Conservation (phyloP, 441 rosid species). For the Aleurites moluccanus region DNA sequence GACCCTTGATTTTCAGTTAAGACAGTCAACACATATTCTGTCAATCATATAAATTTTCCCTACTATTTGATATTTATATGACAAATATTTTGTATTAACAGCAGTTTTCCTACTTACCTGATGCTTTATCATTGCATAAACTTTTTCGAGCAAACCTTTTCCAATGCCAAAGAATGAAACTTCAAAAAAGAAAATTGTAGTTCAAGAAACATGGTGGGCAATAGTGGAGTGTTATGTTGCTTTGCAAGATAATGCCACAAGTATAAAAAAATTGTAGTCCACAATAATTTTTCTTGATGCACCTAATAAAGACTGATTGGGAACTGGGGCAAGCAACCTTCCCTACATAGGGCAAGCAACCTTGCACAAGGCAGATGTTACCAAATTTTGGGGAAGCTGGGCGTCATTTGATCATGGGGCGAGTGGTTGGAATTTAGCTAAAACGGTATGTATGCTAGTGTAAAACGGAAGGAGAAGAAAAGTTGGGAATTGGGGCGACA, state of each 20-base stretch:
- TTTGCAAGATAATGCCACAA: too few species aligned
- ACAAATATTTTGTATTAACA: background rate
- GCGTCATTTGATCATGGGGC: background rate
- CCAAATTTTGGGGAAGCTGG: background rate
- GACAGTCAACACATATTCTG: conserved; percentile 13
- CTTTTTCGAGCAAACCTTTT: too few species aligned
- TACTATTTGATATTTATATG: background rate
- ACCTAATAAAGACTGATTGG: too few species aligned
- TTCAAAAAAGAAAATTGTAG: too few species aligned
- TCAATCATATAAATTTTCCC: background rate
- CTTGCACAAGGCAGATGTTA: background rate
- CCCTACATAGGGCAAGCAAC: too few species aligned
- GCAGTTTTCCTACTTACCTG: background rate
- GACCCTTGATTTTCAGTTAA: conserved; percentile 24
- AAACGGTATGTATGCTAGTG: background rate
- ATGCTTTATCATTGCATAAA: too few species aligned
- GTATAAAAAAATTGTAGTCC: too few species aligned
- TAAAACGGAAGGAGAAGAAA: background rate
- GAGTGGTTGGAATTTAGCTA: background rate
- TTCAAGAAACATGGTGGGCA: too few species aligned
- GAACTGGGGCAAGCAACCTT: too few species aligned
- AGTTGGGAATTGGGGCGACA: background rate
- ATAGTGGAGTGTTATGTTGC: too few species aligned
- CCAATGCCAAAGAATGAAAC: too few species aligned
- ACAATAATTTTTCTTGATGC: too few species aligned